Evolutionary conservation across 345 rosid genomes (phyloP), one percentile per base, ranked within the genome.

Genomic region (Hypericum perforatum): DNA sequence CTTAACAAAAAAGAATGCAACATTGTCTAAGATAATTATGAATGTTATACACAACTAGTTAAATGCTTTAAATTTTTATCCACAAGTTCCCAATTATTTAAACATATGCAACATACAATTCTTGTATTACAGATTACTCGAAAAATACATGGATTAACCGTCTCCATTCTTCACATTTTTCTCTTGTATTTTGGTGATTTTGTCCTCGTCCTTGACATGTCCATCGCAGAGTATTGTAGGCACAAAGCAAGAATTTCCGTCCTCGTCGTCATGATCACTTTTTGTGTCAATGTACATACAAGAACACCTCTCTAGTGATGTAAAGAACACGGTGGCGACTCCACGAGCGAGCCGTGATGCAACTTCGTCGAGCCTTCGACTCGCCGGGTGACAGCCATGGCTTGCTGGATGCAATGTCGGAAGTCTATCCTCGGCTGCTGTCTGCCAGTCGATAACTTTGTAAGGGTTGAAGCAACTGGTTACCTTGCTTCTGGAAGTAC

Each of bases 301-400:
- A 44, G 59, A 46, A 60, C 78, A 80, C 12, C 65, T 43, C 36
- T 63, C 63, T 7, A 80, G 61, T 37, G 82, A 70, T 9, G 54
- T 53, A 74, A 80, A 80, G 37, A 80, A 80, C 15, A 65, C 64
- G 3, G 70, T 22, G 7, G 72, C 73, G 16, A 72, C 63, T 6
- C 76, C 72, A 22, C 62, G 42, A 43, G 53, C 29, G 60, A 78
- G 67, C 72, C 76, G 22, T 9, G 60, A 43, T 16, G 48, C 73
- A 32, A 50, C 56, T 46, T 67, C 73, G 29, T 75, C 70, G 0
- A 73, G 56, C 62, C 48, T 68, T 59, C 43, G 55, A 54, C 61
- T 37, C 8, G 78, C 48, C 0, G 52, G 32, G 42, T 11, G 61
- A 39, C 65, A 42, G 38, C 45, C 10, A 5, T 13, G 39, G 43